phyloP scores from a whole-genome alignment of 495 filamentous ascomycete species.

The Penicillium fimorum region DNA sequence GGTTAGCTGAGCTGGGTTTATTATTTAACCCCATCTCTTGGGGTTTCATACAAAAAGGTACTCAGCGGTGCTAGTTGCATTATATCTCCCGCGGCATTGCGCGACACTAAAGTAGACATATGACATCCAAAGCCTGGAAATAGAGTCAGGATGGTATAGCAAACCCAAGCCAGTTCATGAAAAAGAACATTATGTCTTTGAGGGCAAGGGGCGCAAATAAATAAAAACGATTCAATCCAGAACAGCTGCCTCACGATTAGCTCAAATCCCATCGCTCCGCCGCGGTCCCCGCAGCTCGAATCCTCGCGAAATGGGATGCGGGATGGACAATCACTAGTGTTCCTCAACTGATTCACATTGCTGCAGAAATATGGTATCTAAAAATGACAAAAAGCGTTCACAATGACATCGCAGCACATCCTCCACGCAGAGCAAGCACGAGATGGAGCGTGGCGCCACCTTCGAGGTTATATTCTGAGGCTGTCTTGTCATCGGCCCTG shows the following conservation, averaged over 20 bases:
- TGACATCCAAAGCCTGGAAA: background rate
- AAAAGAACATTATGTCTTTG: background rate
- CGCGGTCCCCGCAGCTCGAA: background rate
- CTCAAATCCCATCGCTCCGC: background rate
- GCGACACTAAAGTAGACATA: background rate
- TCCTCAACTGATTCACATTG: conserved; percentile 18
- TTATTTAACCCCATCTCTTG: background rate
- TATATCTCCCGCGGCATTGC: background rate
- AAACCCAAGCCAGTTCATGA: background rate
- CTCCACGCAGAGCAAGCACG: conserved; percentile 89
- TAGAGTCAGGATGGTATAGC: background rate
- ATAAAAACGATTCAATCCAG: background rate
- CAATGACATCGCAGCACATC: conserved; percentile 29
- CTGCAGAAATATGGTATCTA: conserved; percentile 28
- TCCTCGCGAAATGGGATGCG: background rate
- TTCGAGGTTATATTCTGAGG: conserved; percentile 81
- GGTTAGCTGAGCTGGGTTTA: background rate
- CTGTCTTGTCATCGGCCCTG: conserved; percentile 91
- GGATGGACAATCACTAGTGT: background rate
- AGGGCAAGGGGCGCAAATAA: background rate
- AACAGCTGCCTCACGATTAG: background rate
- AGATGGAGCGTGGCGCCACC: conserved; percentile 93
- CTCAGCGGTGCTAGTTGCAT: background rate
- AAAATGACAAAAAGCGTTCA: conserved; percentile 18
- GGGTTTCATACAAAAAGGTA: background rate